Evolutionary conservation across 176 grass and related monocot genomes (phyloP).

Genomic region (Raddia distichophylla): DNA sequence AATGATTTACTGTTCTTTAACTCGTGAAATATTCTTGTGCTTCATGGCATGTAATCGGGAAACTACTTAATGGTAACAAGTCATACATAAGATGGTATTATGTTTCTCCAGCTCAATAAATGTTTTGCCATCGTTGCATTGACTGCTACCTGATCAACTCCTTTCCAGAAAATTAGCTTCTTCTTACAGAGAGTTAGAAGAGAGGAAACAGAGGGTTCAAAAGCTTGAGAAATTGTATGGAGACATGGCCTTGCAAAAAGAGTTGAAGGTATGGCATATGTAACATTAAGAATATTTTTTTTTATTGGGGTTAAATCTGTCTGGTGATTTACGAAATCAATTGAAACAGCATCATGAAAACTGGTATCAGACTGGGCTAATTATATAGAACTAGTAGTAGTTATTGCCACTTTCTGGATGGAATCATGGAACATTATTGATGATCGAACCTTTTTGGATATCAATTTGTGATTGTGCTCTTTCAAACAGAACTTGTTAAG

Average conservation of each 20-base stretch:
- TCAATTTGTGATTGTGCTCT: neutral
- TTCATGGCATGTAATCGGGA: neutral
- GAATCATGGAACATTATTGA: conserved; percentile 6
- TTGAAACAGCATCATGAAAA: neutral
- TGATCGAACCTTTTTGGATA: neutral
- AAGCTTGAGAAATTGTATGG: conserved; percentile 86
- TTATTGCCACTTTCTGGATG: conserved; percentile 9
- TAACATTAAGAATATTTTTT: neutral
- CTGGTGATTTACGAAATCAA: neutral
- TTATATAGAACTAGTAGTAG: neutral
- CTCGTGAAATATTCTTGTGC: neutral
- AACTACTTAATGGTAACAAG: neutral
- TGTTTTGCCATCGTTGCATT: conserved; percentile 16
- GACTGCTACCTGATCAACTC: conserved; percentile 28
- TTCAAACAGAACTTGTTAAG: neutral
- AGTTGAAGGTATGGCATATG: conserved; percentile 66
- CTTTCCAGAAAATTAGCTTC: conserved; percentile 57
- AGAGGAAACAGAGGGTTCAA: conserved; percentile 72
- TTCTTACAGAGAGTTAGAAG: conserved; percentile 81
- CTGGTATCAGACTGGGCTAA: neutral
- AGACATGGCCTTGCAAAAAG: conserved; percentile 89
- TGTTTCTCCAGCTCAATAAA: conserved; percentile 32
- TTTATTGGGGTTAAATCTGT: neutral
- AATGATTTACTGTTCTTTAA: neutral
- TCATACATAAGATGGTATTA: neutral